Conservation (phyloP, 148 eudicot genomes). For the Cornus kousa region DNA sequence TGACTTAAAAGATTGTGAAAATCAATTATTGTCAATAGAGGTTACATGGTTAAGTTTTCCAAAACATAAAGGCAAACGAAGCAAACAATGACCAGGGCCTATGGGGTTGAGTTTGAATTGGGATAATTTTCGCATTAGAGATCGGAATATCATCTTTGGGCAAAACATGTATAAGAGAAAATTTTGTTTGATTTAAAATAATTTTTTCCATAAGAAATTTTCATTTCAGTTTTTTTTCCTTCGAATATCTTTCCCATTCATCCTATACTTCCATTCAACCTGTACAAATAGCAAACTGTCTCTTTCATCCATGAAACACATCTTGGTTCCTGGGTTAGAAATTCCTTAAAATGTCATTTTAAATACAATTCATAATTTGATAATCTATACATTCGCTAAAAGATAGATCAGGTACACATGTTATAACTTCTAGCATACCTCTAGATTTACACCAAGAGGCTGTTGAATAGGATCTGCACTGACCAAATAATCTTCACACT, state of each 20-base stretch:
- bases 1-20: neutral
- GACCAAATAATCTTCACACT: slow-evolving; percentile 48
- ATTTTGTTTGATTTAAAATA: neutral
- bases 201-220: neutral
- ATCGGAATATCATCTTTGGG: neutral
- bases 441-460: slow-evolving; percentile 42
- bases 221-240: neutral
- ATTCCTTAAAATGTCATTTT: neutral
- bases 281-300: neutral
- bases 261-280: neutral
- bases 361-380: neutral
- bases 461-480: slow-evolving; percentile 25
- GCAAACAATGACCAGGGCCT: neutral
- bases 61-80: neutral
- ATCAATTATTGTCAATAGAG: neutral
- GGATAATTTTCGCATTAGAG: neutral
- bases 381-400: neutral
- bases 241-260: neutral
- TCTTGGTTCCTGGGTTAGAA: neutral
- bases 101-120: neutral
- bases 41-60: neutral
- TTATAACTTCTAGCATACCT: slow-evolving; percentile 30
- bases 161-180: neutral
- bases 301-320: neutral
- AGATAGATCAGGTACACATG: neutral